A percentile compares a stretch with the other conserved stretches of the same genome.
Conservation (phyloP, 768 basidiomycete genomes). For the Mycena alexandri region DNA sequence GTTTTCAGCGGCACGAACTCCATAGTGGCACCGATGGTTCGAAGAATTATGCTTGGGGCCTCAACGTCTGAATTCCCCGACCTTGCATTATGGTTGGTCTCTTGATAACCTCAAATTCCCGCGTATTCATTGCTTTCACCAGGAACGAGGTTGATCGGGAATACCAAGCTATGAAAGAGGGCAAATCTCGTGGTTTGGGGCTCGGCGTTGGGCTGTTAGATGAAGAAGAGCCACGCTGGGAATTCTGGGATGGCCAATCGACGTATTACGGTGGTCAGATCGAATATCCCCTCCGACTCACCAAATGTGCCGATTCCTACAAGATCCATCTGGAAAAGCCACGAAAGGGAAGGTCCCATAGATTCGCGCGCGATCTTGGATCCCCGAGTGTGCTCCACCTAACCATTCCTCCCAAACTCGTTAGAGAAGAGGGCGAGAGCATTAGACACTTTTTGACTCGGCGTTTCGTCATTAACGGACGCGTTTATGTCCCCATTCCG, state of each 20-base stretch:
- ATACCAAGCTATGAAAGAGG: constrained; percentile 70
- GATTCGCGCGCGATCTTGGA: constrained; percentile 75
- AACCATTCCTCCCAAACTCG: constrained; percentile 55
- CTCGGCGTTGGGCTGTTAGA: constrained; percentile 43
- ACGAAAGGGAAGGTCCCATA: constrained; percentile 70
- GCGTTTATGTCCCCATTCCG: constrained; percentile 72
- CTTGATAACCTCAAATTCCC: not conserved
- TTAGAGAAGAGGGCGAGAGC: constrained; percentile 45
- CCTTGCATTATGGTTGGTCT: constrained; percentile 52
- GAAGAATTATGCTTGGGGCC: constrained; percentile 10
- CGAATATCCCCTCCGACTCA: constrained; percentile 66
- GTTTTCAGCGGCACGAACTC: constrained; percentile 10
- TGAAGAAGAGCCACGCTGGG: constrained; percentile 48
- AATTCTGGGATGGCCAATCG: constrained; percentile 56
- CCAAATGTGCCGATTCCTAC: constrained; percentile 37
- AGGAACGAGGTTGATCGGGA: constrained; percentile 76
- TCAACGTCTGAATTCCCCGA: constrained; percentile 16
- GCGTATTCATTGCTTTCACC: constrained; percentile 9
- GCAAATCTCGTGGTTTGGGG: constrained; percentile 69
- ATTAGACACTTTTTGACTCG: constrained; percentile 54
- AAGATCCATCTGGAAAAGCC: constrained; percentile 66
- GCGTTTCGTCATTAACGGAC: constrained; percentile 74
- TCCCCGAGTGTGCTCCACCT: constrained; percentile 62
- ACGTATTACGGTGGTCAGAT: constrained; percentile 80
- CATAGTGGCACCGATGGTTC: not conserved